Evolutionary conservation across 805 yeast genomes (phyloP).

Genomic region (Tetrapisispora pingtungensis): DNA sequence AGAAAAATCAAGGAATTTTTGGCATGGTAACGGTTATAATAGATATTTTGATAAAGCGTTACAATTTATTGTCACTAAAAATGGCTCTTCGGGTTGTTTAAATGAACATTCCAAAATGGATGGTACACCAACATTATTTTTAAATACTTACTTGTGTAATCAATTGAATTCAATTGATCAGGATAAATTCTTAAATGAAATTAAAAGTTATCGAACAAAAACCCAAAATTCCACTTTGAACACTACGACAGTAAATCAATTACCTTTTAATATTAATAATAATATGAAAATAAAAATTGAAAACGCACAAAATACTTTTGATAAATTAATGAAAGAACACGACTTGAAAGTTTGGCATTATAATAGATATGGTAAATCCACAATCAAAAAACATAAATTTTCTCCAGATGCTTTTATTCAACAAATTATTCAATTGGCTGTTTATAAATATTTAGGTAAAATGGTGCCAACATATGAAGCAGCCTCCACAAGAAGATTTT

Average conservation of each 20-base stretch:
- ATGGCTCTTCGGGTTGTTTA: constrained; percentile 83
- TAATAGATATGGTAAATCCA: constrained; percentile 75
- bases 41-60: constrained; percentile 88
- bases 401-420: constrained; percentile 94
- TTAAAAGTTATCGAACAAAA: background rate
- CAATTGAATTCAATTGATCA: constrained; percentile 42
- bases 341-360: constrained; percentile 73
- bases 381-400: constrained; percentile 71
- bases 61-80: constrained; percentile 70
- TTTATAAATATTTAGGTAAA: constrained; percentile 70
- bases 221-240: no score
- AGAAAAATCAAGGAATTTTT: constrained; percentile 72
- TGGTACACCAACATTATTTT: constrained; percentile 86
- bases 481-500: constrained; percentile 85
- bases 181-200: constrained; percentile 14
- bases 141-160: constrained; percentile 66
- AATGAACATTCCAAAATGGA: constrained; percentile 98
- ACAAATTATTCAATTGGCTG: constrained; percentile 83
- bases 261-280: constrained; percentile 48
- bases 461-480: constrained; percentile 90
- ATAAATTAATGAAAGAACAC: constrained; percentile 44
- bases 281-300: constrained; percentile 40
- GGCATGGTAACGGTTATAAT: constrained; percentile 95
- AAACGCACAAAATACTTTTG: constrained; percentile 48
- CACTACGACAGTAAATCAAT: background rate